These are phyloP conservation scores for Dendrobium catenatum DNA, from an alignment of 106 monocot species.

Conservation along the genomic window DNA sequence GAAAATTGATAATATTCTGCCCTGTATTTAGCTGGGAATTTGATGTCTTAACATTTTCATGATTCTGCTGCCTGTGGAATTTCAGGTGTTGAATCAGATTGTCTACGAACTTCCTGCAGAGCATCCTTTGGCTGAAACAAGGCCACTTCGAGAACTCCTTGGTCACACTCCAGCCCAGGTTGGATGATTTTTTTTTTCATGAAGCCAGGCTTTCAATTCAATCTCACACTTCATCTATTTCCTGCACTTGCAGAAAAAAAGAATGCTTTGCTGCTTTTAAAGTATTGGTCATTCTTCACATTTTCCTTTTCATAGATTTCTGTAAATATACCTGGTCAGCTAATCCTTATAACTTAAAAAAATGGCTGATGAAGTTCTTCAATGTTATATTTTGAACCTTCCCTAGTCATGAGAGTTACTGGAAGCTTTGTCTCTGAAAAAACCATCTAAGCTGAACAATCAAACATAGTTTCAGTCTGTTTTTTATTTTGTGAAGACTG, in stretches of 20 bases:
- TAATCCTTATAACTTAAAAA: too few species aligned
- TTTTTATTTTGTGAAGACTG: too few species aligned
- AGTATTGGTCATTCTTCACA: background rate
- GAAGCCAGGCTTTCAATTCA: background rate
- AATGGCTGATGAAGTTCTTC: too few species aligned
- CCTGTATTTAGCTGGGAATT: too few species aligned
- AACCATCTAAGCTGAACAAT: too few species aligned
- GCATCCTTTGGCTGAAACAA: conserved; percentile 81
- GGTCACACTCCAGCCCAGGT: conserved; percentile 94
- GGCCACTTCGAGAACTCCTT: conserved; percentile 81
- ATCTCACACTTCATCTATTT: background rate
- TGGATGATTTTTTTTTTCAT: background rate
- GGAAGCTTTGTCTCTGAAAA: too few species aligned
- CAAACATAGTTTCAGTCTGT: too few species aligned
- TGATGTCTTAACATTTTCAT: background rate
- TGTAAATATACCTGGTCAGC: too few species aligned
- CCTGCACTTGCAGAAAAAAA: background rate
- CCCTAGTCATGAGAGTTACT: too few species aligned
- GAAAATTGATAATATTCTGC: too few species aligned
- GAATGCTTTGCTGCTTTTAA: background rate
- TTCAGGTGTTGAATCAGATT: conserved; percentile 93
- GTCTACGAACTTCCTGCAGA: conserved; percentile 78
- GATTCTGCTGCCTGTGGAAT: background rate
- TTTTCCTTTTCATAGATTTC: too few species aligned
- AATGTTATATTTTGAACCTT: too few species aligned